Evolutionary conservation across 2,329 filamentous ascomycete genomes (phyloP), one percentile per base, ranked within the genome.

Genomic region (Beauveria sp.): DNA sequence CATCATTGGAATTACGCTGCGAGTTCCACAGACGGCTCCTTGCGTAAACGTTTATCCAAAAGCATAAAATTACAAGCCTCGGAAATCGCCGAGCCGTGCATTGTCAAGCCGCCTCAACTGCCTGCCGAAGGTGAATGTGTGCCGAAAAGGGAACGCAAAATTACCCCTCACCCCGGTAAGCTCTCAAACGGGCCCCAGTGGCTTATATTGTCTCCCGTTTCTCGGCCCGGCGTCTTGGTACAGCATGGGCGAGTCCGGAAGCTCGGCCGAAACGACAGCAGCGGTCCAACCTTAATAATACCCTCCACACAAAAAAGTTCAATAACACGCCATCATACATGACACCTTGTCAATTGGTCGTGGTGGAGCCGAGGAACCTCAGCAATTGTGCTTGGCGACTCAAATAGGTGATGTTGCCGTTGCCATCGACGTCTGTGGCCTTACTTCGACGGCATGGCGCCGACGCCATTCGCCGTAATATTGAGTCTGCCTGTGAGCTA

Each of bases 221-320:
- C 56, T 52, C 56, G 56, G 40, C 37, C 56, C 48, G 56, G 56
- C 47, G 18, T 59, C 26, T 20, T 47, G 47, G 10, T 37, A 26
- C 48, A n/a, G 56, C 2, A 22, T 26, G 40, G 34, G 22, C 28
- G 40, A 52, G 37, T 47, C 57, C 57, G 58, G 58, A 48, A 40
- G 58, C 40, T 47, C 51, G 58, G 58, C 58, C 58, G 58, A 54
- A 47, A 48, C 22, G 43, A n/a, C 41, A 41, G 8, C 34, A 43
- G 41, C 34, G 43, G 30, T 43, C 22, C 43, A 10, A 30, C 46
- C 30, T 43, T 43, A n/a, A 30, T 41, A 12, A 51, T 51, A n/a
- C 24, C 53, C 24, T 22, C 18, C 34, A 26, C 30, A 50, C 28
- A 51, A 22, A 12, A 34, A 51, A 12, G n/a, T 10, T 40, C 22